Evolutionary conservation across 1,139 yeast genomes (phyloP).

Genomic region (Yamadazyma oceani): DNA sequence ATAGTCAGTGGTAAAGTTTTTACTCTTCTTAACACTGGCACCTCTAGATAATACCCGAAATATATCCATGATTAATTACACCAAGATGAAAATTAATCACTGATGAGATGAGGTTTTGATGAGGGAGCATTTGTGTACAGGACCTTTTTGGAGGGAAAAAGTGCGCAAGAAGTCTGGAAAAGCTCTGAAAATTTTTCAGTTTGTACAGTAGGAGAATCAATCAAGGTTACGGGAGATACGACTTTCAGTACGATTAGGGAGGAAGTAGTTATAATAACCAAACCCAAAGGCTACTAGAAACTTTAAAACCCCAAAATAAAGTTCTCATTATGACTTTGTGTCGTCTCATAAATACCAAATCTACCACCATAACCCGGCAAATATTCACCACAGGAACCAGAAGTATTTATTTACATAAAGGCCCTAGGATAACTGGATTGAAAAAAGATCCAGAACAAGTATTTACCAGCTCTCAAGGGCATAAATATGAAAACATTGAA

Average conservation of each 20-base stretch:
- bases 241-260: background rate
- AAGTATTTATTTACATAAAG: slow-evolving; percentile 47
- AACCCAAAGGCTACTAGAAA: too few species aligned
- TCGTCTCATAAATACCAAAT: background rate
- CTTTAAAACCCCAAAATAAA: too few species aligned
- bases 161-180: background rate
- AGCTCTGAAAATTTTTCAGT: too few species aligned
- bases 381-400: slow-evolving; percentile 11
- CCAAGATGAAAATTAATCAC: too few species aligned
- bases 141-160: background rate
- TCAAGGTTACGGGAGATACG: background rate
- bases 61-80: slow-evolving; percentile 67
- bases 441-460: slow-evolving; percentile 70
- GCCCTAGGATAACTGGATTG: slow-evolving; percentile 69
- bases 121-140: background rate
- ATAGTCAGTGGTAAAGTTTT: slow-evolving; percentile 44
- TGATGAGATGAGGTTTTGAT: slow-evolving; percentile 2
- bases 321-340: too few species aligned
- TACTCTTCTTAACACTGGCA: slow-evolving; percentile 66
- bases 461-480: slow-evolving; percentile 60
- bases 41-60: slow-evolving; percentile 85
- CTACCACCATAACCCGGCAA: background rate
- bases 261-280: too few species aligned
- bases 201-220: background rate
- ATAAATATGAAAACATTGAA: slow-evolving; percentile 54